Conservation (phyloP, 768 basidiomycete genomes). For the Hericium rajendrae region DNA sequence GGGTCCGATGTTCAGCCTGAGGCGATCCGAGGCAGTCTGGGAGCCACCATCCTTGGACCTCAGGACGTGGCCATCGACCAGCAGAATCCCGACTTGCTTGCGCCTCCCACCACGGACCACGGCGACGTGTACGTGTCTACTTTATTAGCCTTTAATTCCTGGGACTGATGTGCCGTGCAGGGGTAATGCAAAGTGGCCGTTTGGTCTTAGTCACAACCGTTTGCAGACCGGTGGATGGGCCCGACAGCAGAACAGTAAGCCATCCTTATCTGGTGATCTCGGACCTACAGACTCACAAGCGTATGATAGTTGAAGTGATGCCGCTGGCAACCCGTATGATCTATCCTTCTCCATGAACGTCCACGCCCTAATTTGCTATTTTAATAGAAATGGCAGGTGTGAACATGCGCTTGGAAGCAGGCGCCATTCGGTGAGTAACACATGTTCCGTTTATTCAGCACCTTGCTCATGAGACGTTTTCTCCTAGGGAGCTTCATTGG, state of each 20-base stretch:
- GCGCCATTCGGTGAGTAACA: slow-evolving; percentile 19
- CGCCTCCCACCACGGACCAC: slow-evolving; percentile 54
- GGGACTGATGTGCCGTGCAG: slow-evolving; percentile 17
- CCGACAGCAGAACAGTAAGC: slow-evolving; percentile 41
- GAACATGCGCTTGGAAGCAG: slow-evolving; percentile 24
- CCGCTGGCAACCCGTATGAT: slow-evolving; percentile 37
- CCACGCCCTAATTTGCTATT: neutral
- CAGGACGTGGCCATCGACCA: slow-evolving; percentile 45
- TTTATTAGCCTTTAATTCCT: neutral
- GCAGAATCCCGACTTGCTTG: slow-evolving; percentile 47
- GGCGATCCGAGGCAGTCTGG: slow-evolving; percentile 36
- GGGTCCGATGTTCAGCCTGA: slow-evolving; percentile 20
- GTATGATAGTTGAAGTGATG: slow-evolving; percentile 31
- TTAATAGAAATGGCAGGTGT: slow-evolving; percentile 21
- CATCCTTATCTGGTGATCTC: neutral
- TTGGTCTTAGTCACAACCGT: slow-evolving; percentile 45
- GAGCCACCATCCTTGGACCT: slow-evolving; percentile 43
- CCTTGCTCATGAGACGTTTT: neutral
- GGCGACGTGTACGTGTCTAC: slow-evolving; percentile 34
- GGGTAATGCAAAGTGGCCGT: slow-evolving; percentile 47
- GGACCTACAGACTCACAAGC: neutral
- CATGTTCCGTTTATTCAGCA: neutral
- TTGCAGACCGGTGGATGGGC: slow-evolving; percentile 53
- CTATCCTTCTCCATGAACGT: neutral
- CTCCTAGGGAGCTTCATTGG: slow-evolving; percentile 26